Percentiles rank a stretch among this genome's conserved stretches.
phyloP scores from a whole-genome alignment of 2,329 filamentous ascomycete species.

The Tolypocladium inflatum region DNA sequence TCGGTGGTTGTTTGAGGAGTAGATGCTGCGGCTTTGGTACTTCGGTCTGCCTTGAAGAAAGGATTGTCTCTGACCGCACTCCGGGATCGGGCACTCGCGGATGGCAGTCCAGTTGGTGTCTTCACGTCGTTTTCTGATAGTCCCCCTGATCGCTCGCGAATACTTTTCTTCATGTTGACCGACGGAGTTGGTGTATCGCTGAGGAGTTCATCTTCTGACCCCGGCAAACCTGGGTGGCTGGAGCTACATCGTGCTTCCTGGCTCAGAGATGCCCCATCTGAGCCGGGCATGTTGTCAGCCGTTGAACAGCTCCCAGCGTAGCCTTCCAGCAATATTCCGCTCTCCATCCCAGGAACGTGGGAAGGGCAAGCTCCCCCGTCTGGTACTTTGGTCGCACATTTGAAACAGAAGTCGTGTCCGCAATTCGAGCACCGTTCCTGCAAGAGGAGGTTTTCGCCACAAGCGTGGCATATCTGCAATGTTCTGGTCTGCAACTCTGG shows the following conservation, averaged over 20 bases:
- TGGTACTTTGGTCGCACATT: slow-evolving; percentile 30
- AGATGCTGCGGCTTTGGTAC: slow-evolving; percentile 8
- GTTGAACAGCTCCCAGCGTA: neutral
- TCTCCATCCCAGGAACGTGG: neutral
- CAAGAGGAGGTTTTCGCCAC: slow-evolving; percentile 29
- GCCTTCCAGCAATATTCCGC: neutral
- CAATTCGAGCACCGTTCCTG: slow-evolving; percentile 35
- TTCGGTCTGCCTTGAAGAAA: slow-evolving; percentile 21
- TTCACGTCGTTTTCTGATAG: neutral
- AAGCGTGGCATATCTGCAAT: slow-evolving; percentile 39
- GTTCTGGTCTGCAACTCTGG: slow-evolving; percentile 12
- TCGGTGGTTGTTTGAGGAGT: slow-evolving; percentile 12
- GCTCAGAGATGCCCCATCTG: neutral
- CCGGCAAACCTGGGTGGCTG: neutral
- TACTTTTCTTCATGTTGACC: neutral
- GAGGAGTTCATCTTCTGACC: neutral
- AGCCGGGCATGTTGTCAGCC: neutral
- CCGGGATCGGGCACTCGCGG: slow-evolving; percentile 1
- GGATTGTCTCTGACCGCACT: slow-evolving; percentile 18
- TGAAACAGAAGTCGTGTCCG: slow-evolving; percentile 39
- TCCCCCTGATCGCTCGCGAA: neutral
- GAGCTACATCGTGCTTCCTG: neutral
- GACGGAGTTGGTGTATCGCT: neutral
- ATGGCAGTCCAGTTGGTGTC: neutral
- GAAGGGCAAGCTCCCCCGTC: neutral